Conservation (phyloP, 129 eudicot species). For the Solidago caesia region DNA sequence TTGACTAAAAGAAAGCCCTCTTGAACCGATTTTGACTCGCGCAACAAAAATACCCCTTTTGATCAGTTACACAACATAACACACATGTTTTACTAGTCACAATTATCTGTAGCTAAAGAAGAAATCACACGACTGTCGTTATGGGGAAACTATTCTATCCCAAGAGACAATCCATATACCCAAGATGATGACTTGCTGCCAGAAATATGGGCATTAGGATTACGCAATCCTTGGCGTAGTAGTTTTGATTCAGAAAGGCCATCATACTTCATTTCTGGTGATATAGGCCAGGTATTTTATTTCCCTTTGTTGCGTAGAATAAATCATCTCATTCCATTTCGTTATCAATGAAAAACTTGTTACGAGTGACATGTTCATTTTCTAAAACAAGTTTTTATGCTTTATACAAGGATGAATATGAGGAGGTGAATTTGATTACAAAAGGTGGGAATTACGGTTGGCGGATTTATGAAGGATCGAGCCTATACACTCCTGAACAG, state of each 20-base stretch:
- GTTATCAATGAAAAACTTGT: neutral
- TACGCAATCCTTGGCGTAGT: constrained; percentile 89
- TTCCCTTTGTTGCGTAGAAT: neutral
- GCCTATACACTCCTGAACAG: constrained; percentile 37
- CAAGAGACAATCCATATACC: constrained; percentile 64
- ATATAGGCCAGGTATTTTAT: constrained; percentile 65
- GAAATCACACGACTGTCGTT: constrained; percentile 44
- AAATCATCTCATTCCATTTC: neutral
- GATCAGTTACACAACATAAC: too few relatives aligned
- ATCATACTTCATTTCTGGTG: constrained; percentile 70
- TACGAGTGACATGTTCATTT: neutral
- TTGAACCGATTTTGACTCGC: neutral
- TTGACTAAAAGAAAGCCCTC: neutral
- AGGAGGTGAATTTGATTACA: constrained; percentile 69
- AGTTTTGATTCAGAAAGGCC: constrained; percentile 80
- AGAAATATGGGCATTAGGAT: constrained; percentile 81
- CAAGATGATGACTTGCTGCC: constrained; percentile 50
- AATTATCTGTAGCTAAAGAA: constrained; percentile 39
- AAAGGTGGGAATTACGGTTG: constrained; percentile 81
- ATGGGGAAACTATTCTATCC: constrained; percentile 94
- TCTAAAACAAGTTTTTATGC: neutral
- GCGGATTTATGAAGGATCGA: constrained; percentile 65
- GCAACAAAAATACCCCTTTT: too few relatives aligned
- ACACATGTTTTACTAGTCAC: neutral
- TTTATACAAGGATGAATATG: constrained; percentile 44